Base-by-base conservation (phyloP, 169 alveolate genomes). In the Cryptosporidium ubiquitum region DNA sequence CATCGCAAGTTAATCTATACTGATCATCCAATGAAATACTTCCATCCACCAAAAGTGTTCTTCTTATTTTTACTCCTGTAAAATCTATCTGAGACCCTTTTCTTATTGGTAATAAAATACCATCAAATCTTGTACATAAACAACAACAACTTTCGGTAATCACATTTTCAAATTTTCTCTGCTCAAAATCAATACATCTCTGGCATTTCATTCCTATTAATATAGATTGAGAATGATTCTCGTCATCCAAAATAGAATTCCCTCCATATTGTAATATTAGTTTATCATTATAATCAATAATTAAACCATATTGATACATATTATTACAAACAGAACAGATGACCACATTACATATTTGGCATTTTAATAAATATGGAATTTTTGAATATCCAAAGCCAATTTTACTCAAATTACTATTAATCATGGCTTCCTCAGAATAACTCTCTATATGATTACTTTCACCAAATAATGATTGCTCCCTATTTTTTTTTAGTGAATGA, bases 91-190 rank as follows among this genome's bases (percentile, higher is more conserved):
- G 55, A 14, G 75, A 23, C 14, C 75, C 75, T 14, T 61, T 79
- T 14, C 64, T 60, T 20, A 58, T 60, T 5, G 66, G 68, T 9
- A 79, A n/a, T n/a, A 79, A 29, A 40, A 79, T 26, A 29, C 68
- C 74, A 64, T 79, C 89, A 33, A 79, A 79, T 61, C 89, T 79
- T n/a, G 69, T 37, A 29, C 89, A 79, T 29, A 79, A 49, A 39
- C 89, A 79, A 29, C 89, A 79, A 18, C 79, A 61, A 33, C 89
- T 47, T 3, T 79, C 79, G 5, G 40, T 26, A 20, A 37, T n/a
- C 39, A 79, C 75, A 16, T 64, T 64, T 31, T 42, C n/a, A 23
- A 42, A 61, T 3, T 44, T 20, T 14, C 39, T 79, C 0, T 29
- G 14, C 49, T 33, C 52, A 64, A 61, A 79, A 61, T 26, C 40